Conservation (phyloP, 441 rosid genomes). For the Raphanus hybrid region DNA sequence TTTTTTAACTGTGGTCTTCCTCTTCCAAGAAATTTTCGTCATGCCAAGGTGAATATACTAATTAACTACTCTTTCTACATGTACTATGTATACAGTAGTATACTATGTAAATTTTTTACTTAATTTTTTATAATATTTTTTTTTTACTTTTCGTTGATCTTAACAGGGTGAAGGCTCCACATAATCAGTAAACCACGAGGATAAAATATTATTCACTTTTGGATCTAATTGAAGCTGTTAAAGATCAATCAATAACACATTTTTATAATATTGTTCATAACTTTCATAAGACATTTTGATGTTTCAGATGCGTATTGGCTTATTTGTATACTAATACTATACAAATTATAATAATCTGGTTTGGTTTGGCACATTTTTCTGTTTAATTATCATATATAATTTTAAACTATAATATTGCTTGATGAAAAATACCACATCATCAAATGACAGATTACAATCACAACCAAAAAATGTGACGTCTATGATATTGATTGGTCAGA, state of each 20-base stretch:
- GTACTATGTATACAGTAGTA: background rate
- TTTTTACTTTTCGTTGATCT: background rate
- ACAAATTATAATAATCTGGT: background rate
- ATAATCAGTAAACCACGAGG: background rate
- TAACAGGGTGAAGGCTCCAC: conserved; percentile 22
- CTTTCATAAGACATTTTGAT: background rate
- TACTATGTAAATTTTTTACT: background rate
- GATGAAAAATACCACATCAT: background rate
- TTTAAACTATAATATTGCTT: background rate
- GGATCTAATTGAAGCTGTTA: background rate
- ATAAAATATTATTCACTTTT: background rate
- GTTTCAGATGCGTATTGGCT: background rate
- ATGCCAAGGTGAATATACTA: background rate
- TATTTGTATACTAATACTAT: background rate
- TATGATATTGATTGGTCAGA: background rate
- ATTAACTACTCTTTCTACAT: background rate
- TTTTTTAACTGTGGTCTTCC: conserved; percentile 17
- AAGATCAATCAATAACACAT: background rate
- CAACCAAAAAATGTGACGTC: background rate
- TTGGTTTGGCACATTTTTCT: background rate
- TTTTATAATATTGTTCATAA: background rate
- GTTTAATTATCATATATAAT: background rate
- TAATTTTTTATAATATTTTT: background rate
- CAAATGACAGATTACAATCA: background rate
- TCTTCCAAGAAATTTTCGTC: background rate